Base-by-base conservation (phyloP, 2,329 filamentous ascomycete species). In the Calonectria crousiana region DNA sequence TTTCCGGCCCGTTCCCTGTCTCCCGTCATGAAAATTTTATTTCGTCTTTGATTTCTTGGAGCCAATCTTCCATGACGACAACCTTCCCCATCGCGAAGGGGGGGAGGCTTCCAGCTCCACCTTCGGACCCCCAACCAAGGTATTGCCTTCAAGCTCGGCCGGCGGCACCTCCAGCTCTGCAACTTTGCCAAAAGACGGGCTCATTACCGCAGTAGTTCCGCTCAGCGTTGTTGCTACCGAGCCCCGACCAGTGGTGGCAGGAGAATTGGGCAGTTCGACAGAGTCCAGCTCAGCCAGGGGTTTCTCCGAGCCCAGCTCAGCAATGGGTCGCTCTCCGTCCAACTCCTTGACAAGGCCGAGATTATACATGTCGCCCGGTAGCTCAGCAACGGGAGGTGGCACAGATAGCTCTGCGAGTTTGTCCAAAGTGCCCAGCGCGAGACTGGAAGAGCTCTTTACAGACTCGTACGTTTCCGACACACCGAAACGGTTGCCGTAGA, bases 401-500 rank as follows among this genome's bases (percentile, higher is more conserved):
- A 64, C 71, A 10, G 58, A 53, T 14, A 80, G 30, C 41, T 80
- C 78, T 0, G 69, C 47, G 0, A 72, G 73, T 0, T 60, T 65
- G 0, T 32, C 69, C 1, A 20, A 26, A 10, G 32, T 44, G 8
- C 64, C 51, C 0, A 80, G 23, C 2, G 69, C 75, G 2, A 75
- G 23, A 2, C 70, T 78, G 0, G 77, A 79, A 0, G 79, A 71
- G 14, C 79, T 79, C 13, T 60, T 60, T 0, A 78, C 6, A 1
- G 78, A 78, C 0, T 73, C 23, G 38, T 76, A 74, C 9, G 72
- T 77, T 0, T 72, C 75, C 1, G 74, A 56, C 0, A 62, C 75
- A 0, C 52, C 77, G 1, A 80, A 80, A 3, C 79, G 78, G 41
- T 81, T 78, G 20, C 67, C 69, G 9, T 81, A 80, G 16, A 80